Percentiles rank a stretch among this genome's conserved stretches.
phyloP scores from a whole-genome alignment of 257 asterid species.

The Solanum phureja region DNA sequence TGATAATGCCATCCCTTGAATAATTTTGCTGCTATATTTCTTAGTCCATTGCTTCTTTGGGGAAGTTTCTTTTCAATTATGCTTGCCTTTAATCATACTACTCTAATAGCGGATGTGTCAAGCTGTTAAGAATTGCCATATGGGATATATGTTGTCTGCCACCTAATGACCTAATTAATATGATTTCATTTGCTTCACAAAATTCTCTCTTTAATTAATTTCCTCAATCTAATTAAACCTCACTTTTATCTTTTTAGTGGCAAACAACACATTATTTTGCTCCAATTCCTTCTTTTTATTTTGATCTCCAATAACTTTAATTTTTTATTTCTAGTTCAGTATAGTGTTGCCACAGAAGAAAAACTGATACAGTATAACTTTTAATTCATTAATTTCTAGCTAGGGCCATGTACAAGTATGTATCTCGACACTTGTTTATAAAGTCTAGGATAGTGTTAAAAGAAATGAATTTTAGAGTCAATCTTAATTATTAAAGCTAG shows the following conservation, averaged over 20 bases:
- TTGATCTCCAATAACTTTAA: background rate
- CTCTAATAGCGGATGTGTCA: conserved; percentile 2
- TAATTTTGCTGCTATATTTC: conserved; percentile 8
- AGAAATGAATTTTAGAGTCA: background rate
- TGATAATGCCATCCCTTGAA: conserved; percentile 18
- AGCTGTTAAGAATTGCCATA: background rate
- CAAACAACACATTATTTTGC: background rate
- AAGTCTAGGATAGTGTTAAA: background rate
- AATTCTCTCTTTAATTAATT: background rate
- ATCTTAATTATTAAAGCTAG: background rate
- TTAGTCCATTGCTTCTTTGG: conserved; percentile 31
- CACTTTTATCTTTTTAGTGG: background rate
- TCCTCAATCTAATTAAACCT: background rate
- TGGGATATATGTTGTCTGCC: conserved; percentile 27
- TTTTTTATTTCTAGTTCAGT: background rate
- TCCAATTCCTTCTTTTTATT: background rate
- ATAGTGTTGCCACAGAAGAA: background rate
- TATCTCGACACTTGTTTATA: background rate
- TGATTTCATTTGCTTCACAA: background rate
- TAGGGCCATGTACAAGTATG: background rate
- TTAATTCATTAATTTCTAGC: background rate
- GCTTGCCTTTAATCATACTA: background rate
- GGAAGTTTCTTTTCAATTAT: conserved; percentile 8
- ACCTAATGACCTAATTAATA: background rate
- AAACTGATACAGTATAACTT: background rate